These are phyloP conservation scores for Ophiostoma ulmi DNA, from an alignment of 2,329 filamentous ascomycete genomes.

Conservation along the genomic window DNA sequence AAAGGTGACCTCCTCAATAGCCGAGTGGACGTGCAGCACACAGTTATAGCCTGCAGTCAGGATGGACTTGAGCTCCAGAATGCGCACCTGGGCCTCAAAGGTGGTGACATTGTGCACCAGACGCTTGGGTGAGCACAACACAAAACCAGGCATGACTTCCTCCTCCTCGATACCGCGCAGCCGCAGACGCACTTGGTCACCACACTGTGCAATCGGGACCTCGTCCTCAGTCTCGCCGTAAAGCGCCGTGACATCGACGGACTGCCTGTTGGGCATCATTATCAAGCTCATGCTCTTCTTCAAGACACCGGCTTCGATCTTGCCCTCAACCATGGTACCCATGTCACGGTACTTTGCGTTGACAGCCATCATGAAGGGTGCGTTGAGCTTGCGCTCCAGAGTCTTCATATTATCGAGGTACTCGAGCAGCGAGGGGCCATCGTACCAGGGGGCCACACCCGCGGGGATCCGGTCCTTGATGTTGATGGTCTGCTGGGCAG, in stretches of 20 bases:
- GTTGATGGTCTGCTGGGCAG: constrained; percentile 76
- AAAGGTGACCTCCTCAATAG: constrained; percentile 96
- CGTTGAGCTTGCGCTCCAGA: constrained; percentile 91
- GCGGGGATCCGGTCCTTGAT: constrained; percentile 85
- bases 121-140: constrained; percentile 90
- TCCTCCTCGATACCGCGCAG: constrained; percentile 96
- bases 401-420: constrained; percentile 69
- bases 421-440: constrained; percentile 85
- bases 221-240: constrained; percentile 98
- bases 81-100: constrained; percentile 95
- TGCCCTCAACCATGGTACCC: constrained; percentile 95
- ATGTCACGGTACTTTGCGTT: constrained; percentile 93
- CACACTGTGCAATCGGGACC: constrained; percentile 72
- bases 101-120: constrained; percentile 82
- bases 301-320: constrained; percentile 89
- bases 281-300: constrained; percentile 82
- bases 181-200: constrained; percentile 89
- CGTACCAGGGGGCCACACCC: constrained; percentile 73
- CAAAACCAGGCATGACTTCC: constrained; percentile 91
- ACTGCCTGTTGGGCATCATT: constrained; percentile 93
- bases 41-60: constrained; percentile 95
- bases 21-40: constrained; percentile 93
- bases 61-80: constrained; percentile 91
- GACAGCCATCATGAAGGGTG: constrained; percentile 99
- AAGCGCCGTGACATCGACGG: constrained; percentile 72